These are phyloP conservation scores for Dothidotthia symphoricarpi DNA, from an alignment of 2,329 filamentous ascomycete genomes.

Conservation along the genomic window DNA sequence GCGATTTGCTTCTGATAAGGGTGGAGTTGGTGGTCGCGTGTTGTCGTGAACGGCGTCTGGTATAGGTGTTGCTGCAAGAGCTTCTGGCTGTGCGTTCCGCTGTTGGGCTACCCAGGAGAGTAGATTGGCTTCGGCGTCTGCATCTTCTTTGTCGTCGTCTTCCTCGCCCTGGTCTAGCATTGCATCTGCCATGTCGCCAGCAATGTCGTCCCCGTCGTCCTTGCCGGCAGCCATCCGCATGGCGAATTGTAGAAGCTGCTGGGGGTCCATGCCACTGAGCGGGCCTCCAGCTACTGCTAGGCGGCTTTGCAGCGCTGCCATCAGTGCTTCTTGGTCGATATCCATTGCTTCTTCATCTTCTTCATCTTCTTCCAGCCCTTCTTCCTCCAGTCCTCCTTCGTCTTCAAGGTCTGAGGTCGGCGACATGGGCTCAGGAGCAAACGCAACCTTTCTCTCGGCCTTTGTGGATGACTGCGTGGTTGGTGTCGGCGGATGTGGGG, in stretches of 20 bases:
- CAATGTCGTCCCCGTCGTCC: constrained; percentile 44
- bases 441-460: constrained; percentile 5
- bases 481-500: constrained; percentile 15
- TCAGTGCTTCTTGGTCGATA: constrained; percentile 43
- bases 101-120: constrained; percentile 36
- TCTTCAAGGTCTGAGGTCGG: constrained; percentile 6
- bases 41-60: constrained; percentile 8
- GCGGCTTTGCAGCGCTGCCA: constrained; percentile 36
- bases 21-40: constrained; percentile 21
- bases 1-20: constrained; percentile 23
- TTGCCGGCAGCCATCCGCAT: constrained; percentile 47
- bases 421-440: constrained; percentile 13
- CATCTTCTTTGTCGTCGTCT: constrained; percentile 36
- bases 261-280: constrained; percentile 43
- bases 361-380: constrained; percentile 15
- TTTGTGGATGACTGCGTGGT: constrained; percentile 6
- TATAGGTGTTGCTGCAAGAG: constrained; percentile 6
- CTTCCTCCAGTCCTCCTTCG: constrained; percentile 12
- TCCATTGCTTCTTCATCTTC: constrained; percentile 14
- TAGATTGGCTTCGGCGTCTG: constrained; percentile 30
- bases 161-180: constrained; percentile 41
- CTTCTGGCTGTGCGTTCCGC: constrained; percentile 20
- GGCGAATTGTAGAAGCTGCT: constrained; percentile 45
- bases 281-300: constrained; percentile 37
- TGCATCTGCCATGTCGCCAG: constrained; percentile 44